These are phyloP conservation scores for Chaetomium olivaceum DNA, from an alignment of 2,329 filamentous ascomycete genomes.

Conservation along the genomic window DNA sequence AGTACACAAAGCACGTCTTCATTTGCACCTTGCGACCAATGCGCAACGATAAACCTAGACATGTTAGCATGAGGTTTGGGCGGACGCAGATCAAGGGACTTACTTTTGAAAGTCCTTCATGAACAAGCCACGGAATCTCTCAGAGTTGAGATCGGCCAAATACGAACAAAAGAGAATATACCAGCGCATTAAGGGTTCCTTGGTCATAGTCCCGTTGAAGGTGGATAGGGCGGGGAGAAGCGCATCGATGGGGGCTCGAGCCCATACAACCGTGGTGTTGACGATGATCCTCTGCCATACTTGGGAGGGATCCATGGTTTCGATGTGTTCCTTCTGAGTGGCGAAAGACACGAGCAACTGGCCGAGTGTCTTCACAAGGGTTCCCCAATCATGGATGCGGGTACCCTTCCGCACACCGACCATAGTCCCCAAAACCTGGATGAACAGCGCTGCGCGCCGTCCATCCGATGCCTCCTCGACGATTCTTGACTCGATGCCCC, in stretches of 20 bases:
- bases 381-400: constrained; percentile 71
- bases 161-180: constrained; percentile 87
- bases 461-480: constrained; percentile 50
- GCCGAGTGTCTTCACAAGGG: constrained; percentile 58
- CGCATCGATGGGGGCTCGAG: constrained; percentile 75
- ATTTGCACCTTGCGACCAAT: constrained; percentile 68
- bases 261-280: constrained; percentile 66
- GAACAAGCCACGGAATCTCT: constrained; percentile 77
- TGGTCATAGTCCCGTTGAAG: constrained; percentile 65
- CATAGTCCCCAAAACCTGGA: constrained; percentile 65
- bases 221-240: constrained; percentile 69
- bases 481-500: constrained; percentile 64
- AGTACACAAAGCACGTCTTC: constrained; percentile 70
- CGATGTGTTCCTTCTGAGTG: constrained; percentile 41
- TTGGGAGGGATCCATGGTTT: constrained; percentile 41
- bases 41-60: constrained; percentile 68
- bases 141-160: constrained; percentile 70
- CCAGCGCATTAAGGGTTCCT: constrained; percentile 65
- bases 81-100: constrained; percentile 25
- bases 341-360: constrained; percentile 53
- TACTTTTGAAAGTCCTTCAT: constrained; percentile 79
- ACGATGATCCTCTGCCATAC: constrained; percentile 62
- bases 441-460: constrained; percentile 48
- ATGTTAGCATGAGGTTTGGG: constrained; percentile 28
- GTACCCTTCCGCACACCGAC: constrained; percentile 80